Conservation (phyloP, 805 yeast species). For the Candida tallmaniae region DNA sequence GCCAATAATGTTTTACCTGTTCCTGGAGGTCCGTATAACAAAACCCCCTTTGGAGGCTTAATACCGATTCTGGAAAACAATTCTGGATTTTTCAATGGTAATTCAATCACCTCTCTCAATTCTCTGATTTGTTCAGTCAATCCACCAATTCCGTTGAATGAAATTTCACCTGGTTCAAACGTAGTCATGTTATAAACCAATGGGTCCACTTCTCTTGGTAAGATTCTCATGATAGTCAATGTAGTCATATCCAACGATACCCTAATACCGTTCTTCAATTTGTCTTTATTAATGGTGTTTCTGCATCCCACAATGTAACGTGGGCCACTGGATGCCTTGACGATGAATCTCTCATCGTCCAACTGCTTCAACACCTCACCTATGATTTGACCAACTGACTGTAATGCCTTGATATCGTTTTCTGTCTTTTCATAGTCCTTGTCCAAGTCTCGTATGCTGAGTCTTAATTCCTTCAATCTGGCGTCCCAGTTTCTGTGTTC, state of each 20-base stretch:
- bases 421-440: constrained; percentile 88
- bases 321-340: constrained; percentile 95
- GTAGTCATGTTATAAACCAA: constrained; percentile 97
- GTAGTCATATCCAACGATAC: constrained; percentile 98
- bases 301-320: constrained; percentile 97
- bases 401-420: constrained; percentile 93
- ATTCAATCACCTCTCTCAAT: constrained; percentile 93
- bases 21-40: constrained; percentile 97
- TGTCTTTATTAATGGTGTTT: constrained; percentile 80
- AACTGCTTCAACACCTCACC: constrained; percentile 96
- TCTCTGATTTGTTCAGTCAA: constrained; percentile 93
- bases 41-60: constrained; percentile 97
- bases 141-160: constrained; percentile 95
- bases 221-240: constrained; percentile 91
- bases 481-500: constrained; percentile 97
- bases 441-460: constrained; percentile 79
- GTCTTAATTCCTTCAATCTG: constrained; percentile 75
- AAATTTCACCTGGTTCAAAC: constrained; percentile 94
- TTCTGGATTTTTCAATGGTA: constrained; percentile 96
- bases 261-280: constrained; percentile 87
- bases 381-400: constrained; percentile 93
- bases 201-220: constrained; percentile 98
- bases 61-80: constrained; percentile 93
- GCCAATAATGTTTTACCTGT: constrained; percentile 96
- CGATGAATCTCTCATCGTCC: constrained; percentile 91